These are phyloP conservation scores for Glaciozyma martinii DNA, from an alignment of 768 basidiomycete genomes.

Conservation along the genomic window DNA sequence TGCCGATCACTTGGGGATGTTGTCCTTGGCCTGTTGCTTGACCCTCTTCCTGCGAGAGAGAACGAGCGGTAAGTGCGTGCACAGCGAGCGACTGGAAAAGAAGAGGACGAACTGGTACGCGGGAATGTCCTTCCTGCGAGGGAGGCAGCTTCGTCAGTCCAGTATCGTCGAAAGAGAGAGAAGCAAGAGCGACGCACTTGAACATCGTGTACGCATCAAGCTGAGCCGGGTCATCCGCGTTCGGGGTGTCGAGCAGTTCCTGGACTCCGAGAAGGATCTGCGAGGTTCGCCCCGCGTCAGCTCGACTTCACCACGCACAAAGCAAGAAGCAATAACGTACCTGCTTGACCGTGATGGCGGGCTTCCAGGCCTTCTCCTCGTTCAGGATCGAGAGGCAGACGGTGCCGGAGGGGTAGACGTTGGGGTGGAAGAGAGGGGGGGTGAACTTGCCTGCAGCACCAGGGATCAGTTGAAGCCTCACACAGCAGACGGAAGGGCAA, in stretches of 20 bases:
- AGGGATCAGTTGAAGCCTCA: too few species aligned
- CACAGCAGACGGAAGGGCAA: neutral
- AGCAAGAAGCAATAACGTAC: slow-evolving; percentile 42
- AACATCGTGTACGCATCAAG: slow-evolving; percentile 98
- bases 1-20: slow-evolving; percentile 60
- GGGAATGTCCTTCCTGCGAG: slow-evolving; percentile 61
- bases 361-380: slow-evolving; percentile 87
- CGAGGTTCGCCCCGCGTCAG: neutral
- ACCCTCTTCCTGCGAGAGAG: slow-evolving; percentile 55
- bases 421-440: slow-evolving; percentile 92
- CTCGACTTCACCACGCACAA: neutral
- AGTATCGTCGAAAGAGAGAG: neutral
- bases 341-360: slow-evolving; percentile 95
- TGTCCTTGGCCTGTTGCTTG: slow-evolving; percentile 77
- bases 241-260: slow-evolving; percentile 88
- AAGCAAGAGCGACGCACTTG: slow-evolving; percentile 47
- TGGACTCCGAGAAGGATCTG: slow-evolving; percentile 94
- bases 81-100: slow-evolving; percentile 34
- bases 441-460: neutral
- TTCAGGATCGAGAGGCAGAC: slow-evolving; percentile 97
- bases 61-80: neutral
- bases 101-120: slow-evolving; percentile 64
- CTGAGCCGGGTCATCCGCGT: slow-evolving; percentile 94
- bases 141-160: neutral
- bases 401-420: slow-evolving; percentile 97